Evolutionary conservation across 2,329 filamentous ascomycete genomes (phyloP).

Genomic region (Aureobasidium zeae): DNA sequence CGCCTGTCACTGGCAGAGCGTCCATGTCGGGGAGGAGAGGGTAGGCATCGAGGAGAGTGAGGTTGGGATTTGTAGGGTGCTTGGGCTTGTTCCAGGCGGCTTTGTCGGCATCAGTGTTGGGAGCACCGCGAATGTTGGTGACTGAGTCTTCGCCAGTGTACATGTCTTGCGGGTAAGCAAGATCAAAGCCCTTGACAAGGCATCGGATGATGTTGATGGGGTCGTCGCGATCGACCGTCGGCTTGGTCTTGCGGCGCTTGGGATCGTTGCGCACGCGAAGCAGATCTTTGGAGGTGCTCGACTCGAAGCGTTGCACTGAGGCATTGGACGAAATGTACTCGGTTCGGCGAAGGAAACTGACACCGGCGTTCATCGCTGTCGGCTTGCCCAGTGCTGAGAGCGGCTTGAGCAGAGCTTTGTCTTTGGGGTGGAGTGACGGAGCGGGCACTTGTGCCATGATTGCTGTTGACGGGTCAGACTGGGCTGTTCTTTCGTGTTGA

Average conservation of each 20-base stretch:
- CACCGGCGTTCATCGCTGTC: constrained; percentile 63
- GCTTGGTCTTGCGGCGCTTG: constrained; percentile 30
- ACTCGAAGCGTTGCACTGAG: constrained; percentile 38
- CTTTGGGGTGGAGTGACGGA: constrained; percentile 68
- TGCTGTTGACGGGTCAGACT: constrained; percentile 20
- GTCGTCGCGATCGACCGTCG: constrained; percentile 44
- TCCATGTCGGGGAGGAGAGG: constrained; percentile 53
- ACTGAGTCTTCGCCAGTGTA: constrained; percentile 58
- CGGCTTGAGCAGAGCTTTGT: constrained; percentile 73
- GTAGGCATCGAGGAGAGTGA: constrained; percentile 51
- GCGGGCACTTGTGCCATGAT: constrained; percentile 60
- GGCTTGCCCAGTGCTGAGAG: constrained; percentile 79
- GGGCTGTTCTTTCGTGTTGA: not conserved
- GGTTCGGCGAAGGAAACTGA: constrained; percentile 89
- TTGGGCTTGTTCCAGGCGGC: constrained; percentile 52
- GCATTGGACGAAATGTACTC: constrained; percentile 71
- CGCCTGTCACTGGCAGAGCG: constrained; percentile 49
- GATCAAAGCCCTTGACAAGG: constrained; percentile 55
- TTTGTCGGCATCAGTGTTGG: constrained; percentile 44
- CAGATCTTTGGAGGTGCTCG: constrained; percentile 45
- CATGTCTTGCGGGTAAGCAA: constrained; percentile 54
- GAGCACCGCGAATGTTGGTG: constrained; percentile 44
- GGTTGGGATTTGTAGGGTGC: constrained; percentile 48
- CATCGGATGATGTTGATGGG: constrained; percentile 52
- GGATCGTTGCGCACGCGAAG: constrained; percentile 35